Conservation (phyloP, 495 filamentous ascomycete genomes). For the Penicillium waksmanii region DNA sequence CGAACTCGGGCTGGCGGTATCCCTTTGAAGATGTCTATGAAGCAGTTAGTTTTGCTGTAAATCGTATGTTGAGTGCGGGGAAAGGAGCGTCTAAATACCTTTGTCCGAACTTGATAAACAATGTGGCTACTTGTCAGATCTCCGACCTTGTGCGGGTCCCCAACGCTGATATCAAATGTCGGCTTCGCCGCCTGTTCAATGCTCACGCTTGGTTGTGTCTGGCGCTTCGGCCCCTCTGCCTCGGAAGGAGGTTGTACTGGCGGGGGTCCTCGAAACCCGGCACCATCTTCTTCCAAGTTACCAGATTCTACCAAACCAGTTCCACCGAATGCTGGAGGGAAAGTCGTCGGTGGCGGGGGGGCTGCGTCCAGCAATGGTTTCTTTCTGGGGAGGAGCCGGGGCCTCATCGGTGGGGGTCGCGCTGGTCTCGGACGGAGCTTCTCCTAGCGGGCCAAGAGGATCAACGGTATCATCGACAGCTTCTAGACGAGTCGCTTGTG, state of each 20-base stretch:
- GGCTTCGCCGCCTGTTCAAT: constrained; percentile 90
- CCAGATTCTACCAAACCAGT: constrained; percentile 63
- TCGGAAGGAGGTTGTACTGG: constrained; percentile 70
- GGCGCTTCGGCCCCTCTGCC: constrained; percentile 50
- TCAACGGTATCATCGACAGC: constrained; percentile 89
- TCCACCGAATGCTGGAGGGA: constrained; percentile 51
- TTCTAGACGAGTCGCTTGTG: constrained; percentile 82
- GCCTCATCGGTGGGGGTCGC: constrained; percentile 61
- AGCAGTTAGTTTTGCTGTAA: neutral
- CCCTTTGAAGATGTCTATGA: constrained; percentile 89
- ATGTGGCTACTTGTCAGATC: constrained; percentile 97
- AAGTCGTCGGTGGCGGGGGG: constrained; percentile 52
- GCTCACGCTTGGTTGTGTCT: constrained; percentile 79
- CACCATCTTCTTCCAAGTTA: constrained; percentile 64
- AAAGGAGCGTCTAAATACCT: constrained; percentile 55
- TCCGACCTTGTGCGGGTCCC: constrained; percentile 96
- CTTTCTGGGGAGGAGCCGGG: constrained; percentile 89
- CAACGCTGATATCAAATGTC: constrained; percentile 87
- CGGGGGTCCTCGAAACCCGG: constrained; percentile 67
- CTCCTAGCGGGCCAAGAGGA: constrained; percentile 84
- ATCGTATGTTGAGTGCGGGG: neutral
- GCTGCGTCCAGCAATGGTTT: constrained; percentile 56
- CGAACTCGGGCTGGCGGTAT: constrained; percentile 87
- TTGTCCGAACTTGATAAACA: constrained; percentile 93
- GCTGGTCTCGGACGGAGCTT: constrained; percentile 53